Conservation (phyloP, 371 early-diverging fungal species). For the Enterocytospora artemiae region DNA sequence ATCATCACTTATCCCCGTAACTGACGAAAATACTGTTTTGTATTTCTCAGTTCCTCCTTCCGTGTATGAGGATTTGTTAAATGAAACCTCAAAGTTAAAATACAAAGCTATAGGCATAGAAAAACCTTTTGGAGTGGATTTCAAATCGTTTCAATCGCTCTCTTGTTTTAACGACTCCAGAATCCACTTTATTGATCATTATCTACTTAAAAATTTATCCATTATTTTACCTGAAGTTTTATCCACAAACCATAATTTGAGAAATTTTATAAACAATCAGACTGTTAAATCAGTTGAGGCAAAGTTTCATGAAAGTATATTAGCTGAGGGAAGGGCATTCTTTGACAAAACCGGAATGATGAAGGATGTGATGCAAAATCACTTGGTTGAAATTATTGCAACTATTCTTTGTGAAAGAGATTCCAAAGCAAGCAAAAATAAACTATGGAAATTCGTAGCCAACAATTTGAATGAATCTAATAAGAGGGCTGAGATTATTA, state of each 20-base stretch:
- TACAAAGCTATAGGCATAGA: constrained; percentile 74
- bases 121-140: constrained; percentile 92
- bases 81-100: constrained; percentile 57
- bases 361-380: constrained; percentile 96
- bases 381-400: constrained; percentile 76
- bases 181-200: constrained; percentile 56
- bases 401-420: constrained; percentile 63
- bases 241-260: background rate
- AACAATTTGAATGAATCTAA: background rate
- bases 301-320: constrained; percentile 90
- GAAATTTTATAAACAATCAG: constrained; percentile 17
- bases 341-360: constrained; percentile 97
- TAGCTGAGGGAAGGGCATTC: constrained; percentile 91
- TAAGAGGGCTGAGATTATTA: constrained; percentile 10
- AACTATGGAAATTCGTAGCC: too few species aligned
- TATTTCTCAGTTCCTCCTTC: constrained; percentile 94
- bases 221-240: constrained; percentile 42
- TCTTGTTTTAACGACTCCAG: constrained; percentile 12
- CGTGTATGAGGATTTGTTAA: constrained; percentile 72
- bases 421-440: too few species aligned
- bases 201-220: constrained; percentile 53
- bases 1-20: constrained; percentile 39
- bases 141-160: constrained; percentile 63
- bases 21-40: constrained; percentile 60
- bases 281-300: constrained; percentile 85